Evolutionary conservation across 163 green algal species (phyloP), one percentile per base, ranked within the genome.

Genomic region (Picocystis sp.): DNA sequence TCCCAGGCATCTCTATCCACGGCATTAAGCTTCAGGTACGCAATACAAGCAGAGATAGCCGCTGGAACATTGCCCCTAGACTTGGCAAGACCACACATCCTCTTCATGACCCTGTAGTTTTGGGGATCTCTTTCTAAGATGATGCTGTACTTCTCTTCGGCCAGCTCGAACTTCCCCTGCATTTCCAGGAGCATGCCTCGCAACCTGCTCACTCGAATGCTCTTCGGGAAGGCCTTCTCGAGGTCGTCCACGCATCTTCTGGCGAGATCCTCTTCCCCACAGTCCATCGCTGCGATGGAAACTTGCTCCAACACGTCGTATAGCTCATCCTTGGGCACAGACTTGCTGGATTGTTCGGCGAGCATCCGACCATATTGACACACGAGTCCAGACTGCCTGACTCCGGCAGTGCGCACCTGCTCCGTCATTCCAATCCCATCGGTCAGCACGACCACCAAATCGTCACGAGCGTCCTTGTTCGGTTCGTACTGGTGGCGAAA

Each of bases 61-160:
- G 21, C 21, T 24, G 44, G 8, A 23, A 50, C 22, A 24, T 50
- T 50, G 44, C 44, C 44, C 44, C 44, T 50, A 24, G 21, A 33
- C 44, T 24, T 50, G 5, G 44, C 44, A 23, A 50, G 44, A 3
- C 44, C 44, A 6, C 21, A 23, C 44, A 23, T 50, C 8, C 44
- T 23, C 44, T 50, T 50, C 21, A 50, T 23, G 21, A 50, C 44
- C 44, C 21, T 50, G 21, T 50, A 24, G 44, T 50, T 50, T 23
- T 23, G 21, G 21, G 21, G 21, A 8, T 50, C 44, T 8, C 22
- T 50, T 23, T 24, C 44, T 11, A 50, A 8, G 5, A 50, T 3
- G 21, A 33, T 24, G 21, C 22, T 50, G 44, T 50, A 50, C 21
- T 33, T 23, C 8, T 50, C 22, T 24, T 50, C 44, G 8, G 44